Evolutionary conservation across 2,329 filamentous ascomycete species (phyloP).

Genomic region (Sphaceloma murrayae): DNA sequence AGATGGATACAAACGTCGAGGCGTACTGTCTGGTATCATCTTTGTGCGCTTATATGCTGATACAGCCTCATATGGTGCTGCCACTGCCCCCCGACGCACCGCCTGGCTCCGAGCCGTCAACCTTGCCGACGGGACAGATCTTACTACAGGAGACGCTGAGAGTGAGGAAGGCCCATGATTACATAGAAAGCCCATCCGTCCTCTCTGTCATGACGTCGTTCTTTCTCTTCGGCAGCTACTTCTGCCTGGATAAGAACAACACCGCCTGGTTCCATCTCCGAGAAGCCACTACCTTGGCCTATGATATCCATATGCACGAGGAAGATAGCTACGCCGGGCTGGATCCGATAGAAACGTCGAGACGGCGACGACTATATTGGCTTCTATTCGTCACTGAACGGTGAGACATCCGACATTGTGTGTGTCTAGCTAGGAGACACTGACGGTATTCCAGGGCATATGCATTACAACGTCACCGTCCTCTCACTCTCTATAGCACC

Average conservation of each 20-base stretch:
- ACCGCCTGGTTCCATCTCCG: slow-evolving; percentile 55
- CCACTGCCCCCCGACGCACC: slow-evolving; percentile 33
- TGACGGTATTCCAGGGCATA: too few relatives aligned
- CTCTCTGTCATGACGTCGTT: slow-evolving; percentile 53
- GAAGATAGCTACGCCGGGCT: slow-evolving; percentile 45
- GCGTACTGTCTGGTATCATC: slow-evolving; percentile 49
- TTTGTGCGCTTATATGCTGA: slow-evolving; percentile 43
- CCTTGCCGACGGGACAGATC: slow-evolving; percentile 41
- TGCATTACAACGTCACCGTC: slow-evolving; percentile 54
- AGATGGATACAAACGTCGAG: slow-evolving; percentile 44
- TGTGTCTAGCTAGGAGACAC: too few relatives aligned
- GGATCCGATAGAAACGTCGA: slow-evolving; percentile 43
- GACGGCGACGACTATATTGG: slow-evolving; percentile 51
- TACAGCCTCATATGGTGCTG: slow-evolving; percentile 39
- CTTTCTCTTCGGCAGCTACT: slow-evolving; percentile 52
- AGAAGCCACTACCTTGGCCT: slow-evolving; percentile 51
- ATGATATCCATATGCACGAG: slow-evolving; percentile 50
- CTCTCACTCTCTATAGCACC: slow-evolving; percentile 52
- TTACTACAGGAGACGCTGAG: slow-evolving; percentile 51
- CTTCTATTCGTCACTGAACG: slow-evolving; percentile 53
- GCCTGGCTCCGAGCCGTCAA: slow-evolving; percentile 36
- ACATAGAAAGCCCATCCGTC: slow-evolving; percentile 47
- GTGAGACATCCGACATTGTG: slow-evolving; percentile 27
- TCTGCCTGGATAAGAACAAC: slow-evolving; percentile 51
- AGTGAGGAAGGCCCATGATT: slow-evolving; percentile 48